Conservation (phyloP, 129 eudicot genomes). For the Tagetes patula region DNA sequence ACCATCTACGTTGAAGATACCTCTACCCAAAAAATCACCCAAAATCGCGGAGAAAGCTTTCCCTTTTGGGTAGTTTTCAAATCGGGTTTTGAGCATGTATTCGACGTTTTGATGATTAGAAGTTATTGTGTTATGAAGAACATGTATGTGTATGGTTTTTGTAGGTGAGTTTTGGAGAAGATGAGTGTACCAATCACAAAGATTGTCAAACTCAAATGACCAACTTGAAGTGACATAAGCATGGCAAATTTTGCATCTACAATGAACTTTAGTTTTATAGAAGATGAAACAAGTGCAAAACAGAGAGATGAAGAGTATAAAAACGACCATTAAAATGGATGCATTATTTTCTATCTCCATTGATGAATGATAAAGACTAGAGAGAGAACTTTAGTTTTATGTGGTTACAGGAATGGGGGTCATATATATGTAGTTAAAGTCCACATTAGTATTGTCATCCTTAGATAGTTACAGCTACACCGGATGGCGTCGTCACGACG, state of each 20-base stretch:
- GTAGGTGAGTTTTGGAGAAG: constrained; percentile 67
- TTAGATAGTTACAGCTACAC: too few relatives aligned
- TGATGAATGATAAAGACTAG: constrained; percentile 18
- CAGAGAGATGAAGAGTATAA: constrained; percentile 2
- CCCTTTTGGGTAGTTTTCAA: constrained; percentile 84
- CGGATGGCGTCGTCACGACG: too few relatives aligned
- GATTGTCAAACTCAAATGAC: constrained; percentile 54
- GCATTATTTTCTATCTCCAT: constrained; percentile 29
- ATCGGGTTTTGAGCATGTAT: constrained; percentile 73
- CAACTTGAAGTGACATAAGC: constrained; percentile 61
- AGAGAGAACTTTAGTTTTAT: not conserved
- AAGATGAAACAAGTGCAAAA: constrained; percentile 23
- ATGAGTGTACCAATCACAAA: constrained; percentile 89
- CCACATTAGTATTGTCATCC: too few relatives aligned
- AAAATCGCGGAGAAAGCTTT: constrained; percentile 65
- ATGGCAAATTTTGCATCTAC: constrained; percentile 69
- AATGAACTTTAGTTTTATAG: constrained; percentile 40
- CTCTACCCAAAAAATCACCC: constrained; percentile 76
- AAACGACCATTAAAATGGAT: constrained; percentile 1
- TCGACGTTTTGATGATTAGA: constrained; percentile 68
- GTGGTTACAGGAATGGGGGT: not conserved
- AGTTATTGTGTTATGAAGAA: constrained; percentile 72
- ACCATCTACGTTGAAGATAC: constrained; percentile 90
- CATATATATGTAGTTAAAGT: not conserved
- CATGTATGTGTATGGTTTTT: constrained; percentile 73